Conservation (phyloP, 2,329 filamentous ascomycete genomes). For the Arthrinium phaeospermum region DNA sequence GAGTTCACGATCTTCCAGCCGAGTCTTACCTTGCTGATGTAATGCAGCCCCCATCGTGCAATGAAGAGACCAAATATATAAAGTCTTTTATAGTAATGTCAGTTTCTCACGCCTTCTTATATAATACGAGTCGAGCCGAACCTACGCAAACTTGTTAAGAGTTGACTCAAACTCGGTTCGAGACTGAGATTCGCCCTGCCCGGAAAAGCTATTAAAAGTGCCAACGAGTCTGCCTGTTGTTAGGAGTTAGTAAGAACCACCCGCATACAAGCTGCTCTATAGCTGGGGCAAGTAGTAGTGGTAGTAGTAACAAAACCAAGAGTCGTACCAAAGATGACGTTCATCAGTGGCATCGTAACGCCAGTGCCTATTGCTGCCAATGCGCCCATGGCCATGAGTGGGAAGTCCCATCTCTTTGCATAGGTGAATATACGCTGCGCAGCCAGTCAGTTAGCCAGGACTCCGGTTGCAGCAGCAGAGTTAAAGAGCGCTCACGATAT, state of each 20-base stretch:
- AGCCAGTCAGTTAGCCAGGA: slow-evolving; percentile 24
- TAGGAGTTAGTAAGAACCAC: slow-evolving; percentile 22
- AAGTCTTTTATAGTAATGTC: slow-evolving; percentile 51
- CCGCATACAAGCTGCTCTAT: neutral
- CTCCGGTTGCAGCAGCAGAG: neutral
- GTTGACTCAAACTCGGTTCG: slow-evolving; percentile 46
- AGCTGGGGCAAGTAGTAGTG: slow-evolving; percentile 18
- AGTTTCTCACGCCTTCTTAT: slow-evolving; percentile 18
- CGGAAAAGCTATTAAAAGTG: slow-evolving; percentile 53
- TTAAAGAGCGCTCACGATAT: slow-evolving; percentile 38
- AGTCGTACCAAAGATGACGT: slow-evolving; percentile 58
- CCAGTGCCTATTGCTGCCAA: slow-evolving; percentile 59
- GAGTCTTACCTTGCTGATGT: slow-evolving; percentile 59
- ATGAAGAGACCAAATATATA: slow-evolving; percentile 76
- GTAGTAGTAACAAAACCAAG: no score
- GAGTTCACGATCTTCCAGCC: neutral
- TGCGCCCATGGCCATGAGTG: slow-evolving; percentile 52
- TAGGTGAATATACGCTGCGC: slow-evolving; percentile 58
- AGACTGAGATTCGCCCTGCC: slow-evolving; percentile 39
- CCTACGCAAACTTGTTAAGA: slow-evolving; percentile 54
- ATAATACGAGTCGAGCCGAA: neutral
- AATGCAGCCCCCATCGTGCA: slow-evolving; percentile 67
- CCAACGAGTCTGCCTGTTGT: slow-evolving; percentile 49
- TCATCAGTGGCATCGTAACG: slow-evolving; percentile 61
- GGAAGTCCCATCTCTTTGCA: slow-evolving; percentile 57